A percentile compares a stretch with the other conserved stretches of the same genome.
These are phyloP conservation scores for Coemansia sp. DNA, from an alignment of 192 early-diverging fungal species.

Conservation along the genomic window DNA sequence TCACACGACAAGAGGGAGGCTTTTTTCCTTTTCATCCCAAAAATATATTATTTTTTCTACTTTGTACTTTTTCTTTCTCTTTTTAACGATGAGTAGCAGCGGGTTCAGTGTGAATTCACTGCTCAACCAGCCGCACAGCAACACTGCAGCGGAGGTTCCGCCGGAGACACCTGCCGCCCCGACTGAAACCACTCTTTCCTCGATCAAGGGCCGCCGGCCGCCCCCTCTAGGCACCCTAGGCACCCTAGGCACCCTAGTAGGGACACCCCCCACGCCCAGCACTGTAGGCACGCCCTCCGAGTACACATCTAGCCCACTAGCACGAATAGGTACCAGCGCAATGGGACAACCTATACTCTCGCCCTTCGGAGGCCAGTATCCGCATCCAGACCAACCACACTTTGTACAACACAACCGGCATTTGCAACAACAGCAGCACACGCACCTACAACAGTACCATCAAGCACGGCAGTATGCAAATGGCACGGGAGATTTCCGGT, in stretches of 20 bases:
- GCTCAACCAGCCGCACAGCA: slow-evolving; percentile 22
- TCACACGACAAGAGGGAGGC: background rate
- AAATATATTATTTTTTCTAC: background rate
- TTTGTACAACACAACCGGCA: background rate
- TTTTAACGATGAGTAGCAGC: slow-evolving; percentile 6
- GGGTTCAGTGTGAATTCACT: slow-evolving; percentile 39
- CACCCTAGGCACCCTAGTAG: background rate
- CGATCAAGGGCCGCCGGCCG: slow-evolving; percentile 2
- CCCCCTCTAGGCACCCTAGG: background rate
- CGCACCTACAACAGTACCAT: slow-evolving; percentile 5
- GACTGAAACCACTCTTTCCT: background rate
- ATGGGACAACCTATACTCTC: background rate
- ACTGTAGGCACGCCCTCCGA: background rate
- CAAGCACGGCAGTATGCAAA: slow-evolving; percentile 20
- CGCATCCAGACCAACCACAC: background rate
- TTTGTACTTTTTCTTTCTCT: slow-evolving; percentile 14
- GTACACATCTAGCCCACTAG: background rate
- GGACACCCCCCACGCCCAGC: background rate
- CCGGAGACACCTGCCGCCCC: slow-evolving; percentile 1
- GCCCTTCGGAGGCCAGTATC: background rate
- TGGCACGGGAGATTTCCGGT: slow-evolving; percentile 30
- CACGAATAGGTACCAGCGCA: background rate
- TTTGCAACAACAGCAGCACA: slow-evolving; percentile 12
- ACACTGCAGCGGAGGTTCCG: background rate
- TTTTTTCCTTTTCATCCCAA: background rate